Conservation (phyloP, 2,329 filamentous ascomycete genomes). For the Dothideomycetes sp. region DNA sequence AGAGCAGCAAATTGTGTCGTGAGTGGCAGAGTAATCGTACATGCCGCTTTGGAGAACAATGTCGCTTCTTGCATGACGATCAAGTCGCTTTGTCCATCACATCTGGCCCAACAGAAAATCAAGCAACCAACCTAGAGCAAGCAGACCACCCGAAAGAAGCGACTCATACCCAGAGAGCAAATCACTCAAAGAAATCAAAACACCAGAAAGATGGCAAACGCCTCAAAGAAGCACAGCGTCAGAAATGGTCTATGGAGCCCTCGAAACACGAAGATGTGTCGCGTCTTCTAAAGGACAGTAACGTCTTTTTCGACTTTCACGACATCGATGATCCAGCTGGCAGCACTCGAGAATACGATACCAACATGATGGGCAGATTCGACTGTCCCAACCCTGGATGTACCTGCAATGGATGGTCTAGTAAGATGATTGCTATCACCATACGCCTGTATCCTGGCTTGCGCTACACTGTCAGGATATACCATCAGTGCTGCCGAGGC, state of each 20-base stretch:
- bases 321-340: conserved; percentile 20
- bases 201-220: no score
- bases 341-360: conserved; percentile 26
- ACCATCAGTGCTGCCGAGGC: conserved; percentile 33
- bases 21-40: no score
- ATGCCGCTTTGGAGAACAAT: no score
- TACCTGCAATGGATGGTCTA: conserved; percentile 27
- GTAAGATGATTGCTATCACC: conserved; percentile 33
- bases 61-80: no score
- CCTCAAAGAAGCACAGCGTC: conserved; percentile 12
- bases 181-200: no score
- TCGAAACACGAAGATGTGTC: conserved; percentile 24
- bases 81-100: no score
- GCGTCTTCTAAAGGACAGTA: conserved; percentile 21
- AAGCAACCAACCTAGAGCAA: no score
- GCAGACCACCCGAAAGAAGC: no score
- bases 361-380: conserved; percentile 35
- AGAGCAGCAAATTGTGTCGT: no score
- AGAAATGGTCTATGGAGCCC: conserved; percentile 29
- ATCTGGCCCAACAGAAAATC: no score
- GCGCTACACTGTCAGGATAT: conserved; percentile 37
- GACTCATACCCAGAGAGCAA: no score
- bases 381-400: conserved; percentile 29
- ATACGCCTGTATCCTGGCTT: conserved; percentile 31
- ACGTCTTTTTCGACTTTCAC: conserved; percentile 26